phyloP scores from a whole-genome alignment of 2,329 filamentous ascomycete genomes.

The Venturia aucupariae region DNA sequence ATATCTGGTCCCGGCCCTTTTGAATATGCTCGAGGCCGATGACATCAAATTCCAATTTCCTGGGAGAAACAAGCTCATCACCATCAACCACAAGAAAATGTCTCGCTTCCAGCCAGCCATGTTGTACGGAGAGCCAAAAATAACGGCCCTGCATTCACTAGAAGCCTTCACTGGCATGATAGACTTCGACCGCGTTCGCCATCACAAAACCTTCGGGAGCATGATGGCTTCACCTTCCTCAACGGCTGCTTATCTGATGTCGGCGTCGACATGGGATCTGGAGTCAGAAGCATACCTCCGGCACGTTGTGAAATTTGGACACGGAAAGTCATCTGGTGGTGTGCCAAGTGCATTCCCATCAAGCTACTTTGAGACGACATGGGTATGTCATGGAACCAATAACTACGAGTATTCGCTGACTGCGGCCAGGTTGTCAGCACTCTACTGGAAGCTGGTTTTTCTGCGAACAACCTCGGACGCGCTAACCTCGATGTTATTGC shows the following conservation, averaged over 20 bases:
- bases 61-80: neutral
- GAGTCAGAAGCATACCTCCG: conserved; percentile 27
- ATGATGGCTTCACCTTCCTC: conserved; percentile 34
- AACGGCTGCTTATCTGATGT: conserved; percentile 32
- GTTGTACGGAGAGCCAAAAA: conserved; percentile 17
- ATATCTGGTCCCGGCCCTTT: conserved; percentile 16
- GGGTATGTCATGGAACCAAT: conserved; percentile 17
- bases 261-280: conserved; percentile 24
- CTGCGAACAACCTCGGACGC: neutral
- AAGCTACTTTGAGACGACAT: conserved; percentile 23
- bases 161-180: conserved; percentile 31
- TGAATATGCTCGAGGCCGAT: conserved; percentile 12
- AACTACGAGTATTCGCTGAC: no score
- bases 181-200: conserved; percentile 29
- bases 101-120: neutral
- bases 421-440: neutral
- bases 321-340: conserved; percentile 16
- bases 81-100: conserved; percentile 14
- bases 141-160: conserved; percentile 29
- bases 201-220: conserved; percentile 26
- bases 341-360: conserved; percentile 25
- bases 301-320: conserved; percentile 15
- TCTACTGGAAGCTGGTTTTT: neutral
- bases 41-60: conserved; percentile 15
- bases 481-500: neutral